Conservation (phyloP, 2,329 filamentous ascomycete species). For the Niveomyces coronatus region DNA sequence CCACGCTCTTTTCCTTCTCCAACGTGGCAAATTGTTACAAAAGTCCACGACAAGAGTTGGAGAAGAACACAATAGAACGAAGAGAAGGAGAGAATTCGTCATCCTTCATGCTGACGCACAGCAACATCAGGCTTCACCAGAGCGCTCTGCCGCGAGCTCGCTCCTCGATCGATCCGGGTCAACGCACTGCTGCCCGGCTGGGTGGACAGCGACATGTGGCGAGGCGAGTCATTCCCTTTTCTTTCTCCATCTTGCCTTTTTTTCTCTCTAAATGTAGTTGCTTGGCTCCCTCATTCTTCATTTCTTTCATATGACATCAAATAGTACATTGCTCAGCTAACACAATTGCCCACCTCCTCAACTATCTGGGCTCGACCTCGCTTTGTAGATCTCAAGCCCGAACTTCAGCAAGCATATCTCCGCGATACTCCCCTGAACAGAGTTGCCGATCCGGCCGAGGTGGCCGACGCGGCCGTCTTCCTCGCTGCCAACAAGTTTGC, state of each 20-base stretch:
- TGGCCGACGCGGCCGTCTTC: slow-evolving; percentile 75
- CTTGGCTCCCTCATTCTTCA: not conserved
- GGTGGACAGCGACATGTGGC: slow-evolving; percentile 71
- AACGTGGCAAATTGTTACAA: too few relatives aligned
- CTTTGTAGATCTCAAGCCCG: slow-evolving; percentile 25
- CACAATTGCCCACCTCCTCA: too few relatives aligned
- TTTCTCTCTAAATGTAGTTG: not conserved
- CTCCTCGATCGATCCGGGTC: slow-evolving; percentile 53
- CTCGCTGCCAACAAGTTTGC: slow-evolving; percentile 70
- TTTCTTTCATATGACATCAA: too few relatives aligned
- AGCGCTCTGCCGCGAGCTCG: slow-evolving; percentile 53
- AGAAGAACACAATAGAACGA: too few relatives aligned
- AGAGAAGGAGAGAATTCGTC: too few relatives aligned
- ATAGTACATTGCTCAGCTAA: too few relatives aligned
- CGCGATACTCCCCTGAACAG: slow-evolving; percentile 52
- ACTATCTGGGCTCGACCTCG: slow-evolving; percentile 11
- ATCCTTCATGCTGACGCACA: slow-evolving; percentile 1
- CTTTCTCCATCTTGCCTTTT: slow-evolving; percentile 1
- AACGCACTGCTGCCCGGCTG: slow-evolving; percentile 80
- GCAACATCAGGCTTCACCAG: slow-evolving; percentile 50
- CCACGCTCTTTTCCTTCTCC: too few relatives aligned
- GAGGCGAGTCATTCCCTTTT: slow-evolving; percentile 38
- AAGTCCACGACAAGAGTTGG: too few relatives aligned
- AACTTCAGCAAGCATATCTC: slow-evolving; percentile 28
- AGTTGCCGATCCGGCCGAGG: slow-evolving; percentile 58